Base-by-base conservation (phyloP, 2,329 filamentous ascomycete species). In the Fusarium chuoi region DNA sequence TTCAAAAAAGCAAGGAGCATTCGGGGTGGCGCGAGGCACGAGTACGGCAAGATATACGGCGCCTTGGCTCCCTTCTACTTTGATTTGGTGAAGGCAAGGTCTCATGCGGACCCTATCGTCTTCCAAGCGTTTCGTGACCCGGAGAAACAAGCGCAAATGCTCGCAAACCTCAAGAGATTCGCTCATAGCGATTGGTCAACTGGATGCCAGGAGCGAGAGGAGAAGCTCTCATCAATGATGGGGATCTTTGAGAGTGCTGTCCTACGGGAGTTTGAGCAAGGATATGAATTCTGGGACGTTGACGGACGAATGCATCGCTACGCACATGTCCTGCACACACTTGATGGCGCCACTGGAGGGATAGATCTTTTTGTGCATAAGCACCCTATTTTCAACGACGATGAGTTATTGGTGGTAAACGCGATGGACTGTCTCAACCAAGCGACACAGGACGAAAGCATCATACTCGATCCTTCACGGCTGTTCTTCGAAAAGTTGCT, bases 11-110 rank as follows among this genome's bases (percentile, higher is more conserved):
- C 91, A 35, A 90, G 88, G 78, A 98, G 96, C 54, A 89, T 97
- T 57, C 89, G 96, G 46, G 96, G 96, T 9, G 90, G 91, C 77
- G 96, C 96, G 49, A 89, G 95, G 70, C 91, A 96, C 77, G 95
- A 98, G 82, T 99, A 95, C 80, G 96, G 93, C 22, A 97, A 93
- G 81, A 87, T 98, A 20, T 97, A 98, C 82, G 92, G 91, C n/a
- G 93, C 94, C 8, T 83, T 99, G 75, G 93, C 92, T 17, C 95
- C 95, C 0, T 96, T 97, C 77, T 99, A 98, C 83, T 90, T 90
- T 73, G 94, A 99, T 80, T 88, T 98, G 46, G 90, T 89, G 41
- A 88, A 86, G 70, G 91, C 92, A 6, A 90, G 87, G 83, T 94
- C 86, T 71, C 94, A 93, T 84, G 90, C 93, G 20, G 93, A 98